Conservation (phyloP, 2,329 filamentous ascomycete genomes). For the Botrytis tulipae region DNA sequence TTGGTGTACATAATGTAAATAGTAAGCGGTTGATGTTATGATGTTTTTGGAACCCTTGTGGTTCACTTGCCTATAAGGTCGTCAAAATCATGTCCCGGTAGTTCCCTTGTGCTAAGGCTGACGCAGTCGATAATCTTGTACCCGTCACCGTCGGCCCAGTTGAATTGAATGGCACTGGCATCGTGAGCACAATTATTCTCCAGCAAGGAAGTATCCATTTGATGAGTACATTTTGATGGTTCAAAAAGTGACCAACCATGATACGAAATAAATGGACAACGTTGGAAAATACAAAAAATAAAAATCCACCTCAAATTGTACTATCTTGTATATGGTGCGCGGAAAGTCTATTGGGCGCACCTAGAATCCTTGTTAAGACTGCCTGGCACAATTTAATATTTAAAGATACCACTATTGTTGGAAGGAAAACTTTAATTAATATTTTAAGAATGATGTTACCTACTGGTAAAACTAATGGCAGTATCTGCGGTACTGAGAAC, state of each 20-base stretch:
- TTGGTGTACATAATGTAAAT: not conserved
- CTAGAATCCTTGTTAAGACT: accelerated
- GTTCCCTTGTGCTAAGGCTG: not conserved
- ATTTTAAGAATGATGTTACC: not conserved
- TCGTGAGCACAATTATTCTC: not conserved
- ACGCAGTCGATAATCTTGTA: not conserved
- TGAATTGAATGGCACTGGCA: not conserved
- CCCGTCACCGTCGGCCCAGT: not conserved
- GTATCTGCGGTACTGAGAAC: not conserved
- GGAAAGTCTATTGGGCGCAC: no score
- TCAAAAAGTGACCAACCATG: not conserved
- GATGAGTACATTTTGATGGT: not conserved
- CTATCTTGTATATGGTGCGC: not conserved
- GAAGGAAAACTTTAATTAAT: not conserved
- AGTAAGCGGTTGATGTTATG: not conserved
- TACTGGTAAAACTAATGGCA: not conserved
- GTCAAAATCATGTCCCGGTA: not conserved
- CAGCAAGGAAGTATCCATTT: not conserved
- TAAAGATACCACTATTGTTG: not conserved
- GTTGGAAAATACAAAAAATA: not conserved
- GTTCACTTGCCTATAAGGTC: not conserved
- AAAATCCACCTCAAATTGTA: not conserved
- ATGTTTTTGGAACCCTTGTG: no score
- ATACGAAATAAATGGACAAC: not conserved
- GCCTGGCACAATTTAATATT: not conserved